Percentiles rank a stretch among this genome's conserved stretches.
phyloP scores from a whole-genome alignment of 352 stramenopile genomes.

The Stephanocyclus meneghinianus region DNA sequence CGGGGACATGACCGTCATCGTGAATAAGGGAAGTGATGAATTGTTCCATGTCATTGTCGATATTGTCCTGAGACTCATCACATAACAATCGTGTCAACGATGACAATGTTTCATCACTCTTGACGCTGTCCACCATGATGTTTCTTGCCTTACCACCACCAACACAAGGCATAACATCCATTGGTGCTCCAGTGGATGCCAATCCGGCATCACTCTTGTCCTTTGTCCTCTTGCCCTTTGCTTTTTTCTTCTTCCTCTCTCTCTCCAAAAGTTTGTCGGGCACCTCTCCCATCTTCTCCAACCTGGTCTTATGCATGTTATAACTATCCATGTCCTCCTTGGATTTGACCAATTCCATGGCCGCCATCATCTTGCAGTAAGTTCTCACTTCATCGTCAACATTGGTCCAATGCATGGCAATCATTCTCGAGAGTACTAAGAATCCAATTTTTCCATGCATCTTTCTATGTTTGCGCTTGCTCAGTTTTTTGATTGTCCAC shows the following conservation, averaged over 20 bases:
- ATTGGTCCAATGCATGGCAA: slow-evolving; percentile 60
- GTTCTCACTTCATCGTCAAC: slow-evolving; percentile 54
- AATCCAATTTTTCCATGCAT: slow-evolving; percentile 75
- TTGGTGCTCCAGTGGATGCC: not conserved
- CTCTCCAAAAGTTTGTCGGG: slow-evolving; percentile 26
- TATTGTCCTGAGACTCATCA: not conserved
- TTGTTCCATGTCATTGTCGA: slow-evolving; percentile 36
- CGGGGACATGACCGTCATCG: slow-evolving; percentile 10
- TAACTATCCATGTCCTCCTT: slow-evolving; percentile 25
- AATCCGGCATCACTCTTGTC: not conserved
- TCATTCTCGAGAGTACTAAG: slow-evolving; percentile 57
- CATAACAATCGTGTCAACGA: not conserved
- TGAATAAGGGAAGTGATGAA: slow-evolving; percentile 45
- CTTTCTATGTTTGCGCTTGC: slow-evolving; percentile 63
- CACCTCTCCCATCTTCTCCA: slow-evolving; percentile 1
- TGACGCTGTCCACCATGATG: not conserved
- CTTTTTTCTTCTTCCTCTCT: slow-evolving; percentile 44
- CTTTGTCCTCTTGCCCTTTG: not conserved
- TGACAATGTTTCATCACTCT: slow-evolving; percentile 1
- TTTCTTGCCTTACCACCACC: not conserved
- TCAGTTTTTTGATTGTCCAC: slow-evolving; percentile 48
- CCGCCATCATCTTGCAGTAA: slow-evolving; percentile 72
- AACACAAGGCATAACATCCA: not conserved
- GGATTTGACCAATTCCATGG: not conserved
- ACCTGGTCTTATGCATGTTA: slow-evolving; percentile 53